Percentiles rank a stretch among this genome's conserved stretches.
Evolutionary conservation across 164 flowering plant genomes (phyloP).

Genomic region (Chloranthus sessilifolius): DNA sequence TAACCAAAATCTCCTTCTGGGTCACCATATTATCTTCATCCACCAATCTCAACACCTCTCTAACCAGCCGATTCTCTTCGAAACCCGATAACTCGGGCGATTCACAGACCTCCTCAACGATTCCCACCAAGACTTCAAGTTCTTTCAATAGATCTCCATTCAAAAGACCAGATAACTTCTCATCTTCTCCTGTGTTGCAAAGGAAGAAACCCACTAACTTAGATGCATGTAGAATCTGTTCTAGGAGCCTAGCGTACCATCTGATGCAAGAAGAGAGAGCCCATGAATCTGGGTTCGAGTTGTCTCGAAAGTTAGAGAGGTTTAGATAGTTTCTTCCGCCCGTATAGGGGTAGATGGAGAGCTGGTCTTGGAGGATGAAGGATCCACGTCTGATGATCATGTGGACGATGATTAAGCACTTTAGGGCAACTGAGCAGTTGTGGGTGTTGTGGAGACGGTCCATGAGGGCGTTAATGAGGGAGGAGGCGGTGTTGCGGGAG

Average conservation of each 20-base stretch:
- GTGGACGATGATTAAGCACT: conserved; percentile 54
- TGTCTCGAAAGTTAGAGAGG: conserved; percentile 51
- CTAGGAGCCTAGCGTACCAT: conserved; percentile 57
- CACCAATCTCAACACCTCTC: conserved; percentile 36
- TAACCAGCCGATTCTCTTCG: conserved; percentile 31
- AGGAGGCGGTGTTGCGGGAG: conserved; percentile 49
- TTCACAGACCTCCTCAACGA: conserved; percentile 34
- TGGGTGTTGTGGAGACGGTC: conserved; percentile 56
- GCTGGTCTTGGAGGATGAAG: conserved; percentile 61
- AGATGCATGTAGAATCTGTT: conserved; percentile 41
- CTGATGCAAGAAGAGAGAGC: conserved; percentile 55
- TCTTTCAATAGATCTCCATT: conserved; percentile 38
- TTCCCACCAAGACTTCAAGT: conserved; percentile 32
- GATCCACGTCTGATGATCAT: conserved; percentile 42
- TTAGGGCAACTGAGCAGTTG: conserved; percentile 52
- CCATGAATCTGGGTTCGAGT: conserved; percentile 30
- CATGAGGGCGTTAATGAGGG: conserved; percentile 45
- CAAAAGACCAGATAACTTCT: conserved; percentile 25
- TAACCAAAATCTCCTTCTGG: conserved; percentile 37
- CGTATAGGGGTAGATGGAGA: conserved; percentile 49
- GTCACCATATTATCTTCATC: conserved; percentile 34
- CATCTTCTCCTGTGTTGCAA: conserved; percentile 16
- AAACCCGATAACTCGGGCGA: conserved; percentile 37
- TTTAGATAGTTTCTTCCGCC: conserved; percentile 72
- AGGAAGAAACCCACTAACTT: conserved; percentile 46